These are phyloP conservation scores for Lodderomyces oxycetoniae DNA, from an alignment of 1,139 yeast genomes.

Conservation along the genomic window DNA sequence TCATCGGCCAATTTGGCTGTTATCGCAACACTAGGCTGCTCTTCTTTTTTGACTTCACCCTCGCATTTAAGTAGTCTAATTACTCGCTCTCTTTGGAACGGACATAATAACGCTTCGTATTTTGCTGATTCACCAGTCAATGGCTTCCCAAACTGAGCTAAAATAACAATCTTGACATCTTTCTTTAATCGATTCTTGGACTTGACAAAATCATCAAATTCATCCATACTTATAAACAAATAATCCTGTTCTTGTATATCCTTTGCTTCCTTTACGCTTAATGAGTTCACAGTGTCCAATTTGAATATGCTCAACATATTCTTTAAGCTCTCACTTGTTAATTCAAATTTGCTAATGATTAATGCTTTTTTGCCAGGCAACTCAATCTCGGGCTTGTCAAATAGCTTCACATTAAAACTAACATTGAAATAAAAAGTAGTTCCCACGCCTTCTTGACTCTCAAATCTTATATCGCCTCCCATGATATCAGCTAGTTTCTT, in stretches of 20 bases:
- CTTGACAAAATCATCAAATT: slow-evolving; percentile 15
- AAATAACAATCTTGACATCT: slow-evolving; percentile 17
- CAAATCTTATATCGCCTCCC: slow-evolving; percentile 54
- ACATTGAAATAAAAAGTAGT: slow-evolving; percentile 45
- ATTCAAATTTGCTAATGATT: slow-evolving; percentile 28
- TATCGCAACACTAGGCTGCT: neutral
- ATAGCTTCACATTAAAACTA: slow-evolving; percentile 24
- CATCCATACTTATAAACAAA: slow-evolving; percentile 20
- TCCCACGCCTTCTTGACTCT: slow-evolving; percentile 49
- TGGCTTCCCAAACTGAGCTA: slow-evolving; percentile 29
- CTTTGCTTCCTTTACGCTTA: neutral
- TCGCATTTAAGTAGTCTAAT: slow-evolving; percentile 16
- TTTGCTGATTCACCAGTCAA: slow-evolving; percentile 23
- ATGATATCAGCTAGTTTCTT: slow-evolving; percentile 53
- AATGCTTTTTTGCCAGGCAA: slow-evolving; percentile 21
- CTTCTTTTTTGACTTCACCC: slow-evolving; percentile 6
- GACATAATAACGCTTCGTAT: slow-evolving; percentile 29
- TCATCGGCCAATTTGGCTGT: slow-evolving; percentile 20
- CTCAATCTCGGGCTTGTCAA: slow-evolving; percentile 14
- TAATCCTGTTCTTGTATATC: slow-evolving; percentile 4
- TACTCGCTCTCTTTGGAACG: slow-evolving; percentile 30
- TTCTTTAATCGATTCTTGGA: slow-evolving; percentile 10
- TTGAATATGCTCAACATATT: slow-evolving; percentile 30
- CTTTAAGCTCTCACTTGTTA: slow-evolving; percentile 30
- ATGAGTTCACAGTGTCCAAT: slow-evolving; percentile 20